These are phyloP conservation scores for Apiotrichum gamsii DNA, from an alignment of 1,284 basidiomycete genomes.

Conservation along the genomic window DNA sequence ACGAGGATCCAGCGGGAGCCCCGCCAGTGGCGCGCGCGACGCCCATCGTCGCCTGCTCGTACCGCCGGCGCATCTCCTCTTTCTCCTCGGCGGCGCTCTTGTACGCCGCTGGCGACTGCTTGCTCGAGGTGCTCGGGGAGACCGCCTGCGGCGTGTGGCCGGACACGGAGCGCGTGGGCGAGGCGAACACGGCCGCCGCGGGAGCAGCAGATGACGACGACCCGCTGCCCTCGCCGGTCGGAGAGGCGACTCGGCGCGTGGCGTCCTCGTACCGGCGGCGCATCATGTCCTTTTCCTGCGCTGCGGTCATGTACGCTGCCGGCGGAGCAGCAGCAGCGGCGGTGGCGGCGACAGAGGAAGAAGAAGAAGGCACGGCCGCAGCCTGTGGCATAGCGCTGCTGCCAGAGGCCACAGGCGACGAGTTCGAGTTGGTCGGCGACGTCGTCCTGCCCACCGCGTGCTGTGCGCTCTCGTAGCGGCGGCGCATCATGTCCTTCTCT, in stretches of 20 bases:
- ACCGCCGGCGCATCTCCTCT: conserved; percentile 20
- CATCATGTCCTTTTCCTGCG: conserved; percentile 37
- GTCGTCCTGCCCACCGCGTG: not conserved
- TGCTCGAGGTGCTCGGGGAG: no score
- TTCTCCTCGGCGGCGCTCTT: conserved; percentile 22
- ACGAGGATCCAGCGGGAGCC: not conserved
- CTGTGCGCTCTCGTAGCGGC: conserved; percentile 26
- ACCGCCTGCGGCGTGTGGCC: no score
- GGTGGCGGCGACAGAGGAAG: no score
- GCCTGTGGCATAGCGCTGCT: not conserved
- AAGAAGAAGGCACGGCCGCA: no score
- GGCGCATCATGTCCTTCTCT: conserved; percentile 37
- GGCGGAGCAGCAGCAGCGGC: no score
- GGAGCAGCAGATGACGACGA: no score
- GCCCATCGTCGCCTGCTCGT: conserved; percentile 17
- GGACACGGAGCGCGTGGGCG: no score
- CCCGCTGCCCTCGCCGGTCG: no score
- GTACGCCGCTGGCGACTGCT: no score
- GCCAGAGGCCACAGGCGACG: not conserved
- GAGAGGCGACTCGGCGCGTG: no score
- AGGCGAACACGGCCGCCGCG: no score
- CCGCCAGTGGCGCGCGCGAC: not conserved
- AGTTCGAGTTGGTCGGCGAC: not conserved
- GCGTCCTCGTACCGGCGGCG: conserved; percentile 29
- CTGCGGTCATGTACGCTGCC: conserved; percentile 14